Evolutionary conservation across 208 protist species (phyloP).

Genomic region (Phytomonas serpens): DNA sequence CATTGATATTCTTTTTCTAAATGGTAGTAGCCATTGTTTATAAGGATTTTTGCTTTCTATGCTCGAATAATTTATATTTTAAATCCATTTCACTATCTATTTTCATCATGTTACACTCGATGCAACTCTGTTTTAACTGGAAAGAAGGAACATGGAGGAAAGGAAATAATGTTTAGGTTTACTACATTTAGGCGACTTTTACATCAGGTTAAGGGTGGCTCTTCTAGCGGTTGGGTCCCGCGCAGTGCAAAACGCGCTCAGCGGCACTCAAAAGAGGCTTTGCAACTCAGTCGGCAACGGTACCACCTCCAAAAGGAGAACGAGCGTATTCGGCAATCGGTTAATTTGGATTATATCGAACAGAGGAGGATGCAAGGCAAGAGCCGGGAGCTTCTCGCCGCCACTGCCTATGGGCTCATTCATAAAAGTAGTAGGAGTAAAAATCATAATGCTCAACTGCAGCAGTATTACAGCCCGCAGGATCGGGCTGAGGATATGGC

Average conservation of each 20-base stretch:
- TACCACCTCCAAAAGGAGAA: slow-evolving; percentile 30
- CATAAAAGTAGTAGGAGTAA: slow-evolving; percentile 15
- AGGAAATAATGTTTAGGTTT: background rate
- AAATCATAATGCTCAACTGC: background rate
- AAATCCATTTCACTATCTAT: background rate
- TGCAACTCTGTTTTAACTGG: background rate
- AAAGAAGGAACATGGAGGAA: background rate
- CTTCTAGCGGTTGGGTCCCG: slow-evolving; percentile 9
- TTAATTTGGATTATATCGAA: slow-evolving; percentile 39
- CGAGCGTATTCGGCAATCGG: slow-evolving; percentile 24
- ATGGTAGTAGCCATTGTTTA: background rate
- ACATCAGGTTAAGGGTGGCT: background rate
- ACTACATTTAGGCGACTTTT: background rate
- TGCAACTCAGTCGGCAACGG: slow-evolving; percentile 40
- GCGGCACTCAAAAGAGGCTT: slow-evolving; percentile 33
- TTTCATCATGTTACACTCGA: background rate
- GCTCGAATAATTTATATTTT: background rate
- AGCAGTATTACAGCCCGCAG: slow-evolving; percentile 10
- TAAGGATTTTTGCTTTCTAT: background rate
- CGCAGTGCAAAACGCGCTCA: slow-evolving; percentile 32
- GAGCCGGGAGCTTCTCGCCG: slow-evolving; percentile 18
- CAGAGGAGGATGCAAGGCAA: slow-evolving; percentile 21
- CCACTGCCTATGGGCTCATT: slow-evolving; percentile 33
- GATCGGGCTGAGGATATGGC: slow-evolving; percentile 35
- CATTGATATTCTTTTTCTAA: slow-evolving; percentile 12